Base-by-base conservation (phyloP, 2,329 filamentous ascomycete genomes). In the Aspergillus sp. region DNA sequence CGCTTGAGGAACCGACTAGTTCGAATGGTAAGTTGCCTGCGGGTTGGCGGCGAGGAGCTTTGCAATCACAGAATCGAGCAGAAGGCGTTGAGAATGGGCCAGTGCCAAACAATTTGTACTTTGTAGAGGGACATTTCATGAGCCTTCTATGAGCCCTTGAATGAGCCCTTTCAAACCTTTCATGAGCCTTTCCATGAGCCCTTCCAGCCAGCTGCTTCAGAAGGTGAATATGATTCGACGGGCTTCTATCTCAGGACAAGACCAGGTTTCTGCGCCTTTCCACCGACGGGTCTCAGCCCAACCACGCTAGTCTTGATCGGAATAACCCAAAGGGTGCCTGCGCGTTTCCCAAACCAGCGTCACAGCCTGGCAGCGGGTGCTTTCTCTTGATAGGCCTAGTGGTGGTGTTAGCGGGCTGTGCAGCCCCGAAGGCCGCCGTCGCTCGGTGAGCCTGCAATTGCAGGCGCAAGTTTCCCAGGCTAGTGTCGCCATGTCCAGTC, bases 361-460 rank as follows among this genome's bases (percentile, higher is more conserved):
- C 59, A 59, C 49, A 59, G 57, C 49, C 51, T 60, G 61, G 61
- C 49, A 59, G 57, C 49, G 57, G 61, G 56, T 59, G 59, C 60
- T 58, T 57, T 48, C 53, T 48, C 25, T 54, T 54, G 28, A 54
- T 57, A 61, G 61, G 65, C 22, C 46, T 66, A 61, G 60, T 49
- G n/a, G 45, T 41, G 43, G 48, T 30, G 23, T 55, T 61, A 43
- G 47, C 41, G 34, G 28, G 28, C 34, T 59, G 56, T 51, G 57
- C 57, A 59, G 54, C 54, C 63, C 58, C 60, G 57, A 59, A 54
- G 48, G 41, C 57, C 63, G 60, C 54, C 60, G 60, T 38, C 23
- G 57, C 43, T 63, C 62, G 60, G 62, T 57, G 25, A 30, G 28
- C 28, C 54, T 45, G 54, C 22, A 31, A 30, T 49, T 45, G 17